These are phyloP conservation scores for Lecanicillium sp. DNA, from an alignment of 2,329 filamentous ascomycete species.

Conservation along the genomic window DNA sequence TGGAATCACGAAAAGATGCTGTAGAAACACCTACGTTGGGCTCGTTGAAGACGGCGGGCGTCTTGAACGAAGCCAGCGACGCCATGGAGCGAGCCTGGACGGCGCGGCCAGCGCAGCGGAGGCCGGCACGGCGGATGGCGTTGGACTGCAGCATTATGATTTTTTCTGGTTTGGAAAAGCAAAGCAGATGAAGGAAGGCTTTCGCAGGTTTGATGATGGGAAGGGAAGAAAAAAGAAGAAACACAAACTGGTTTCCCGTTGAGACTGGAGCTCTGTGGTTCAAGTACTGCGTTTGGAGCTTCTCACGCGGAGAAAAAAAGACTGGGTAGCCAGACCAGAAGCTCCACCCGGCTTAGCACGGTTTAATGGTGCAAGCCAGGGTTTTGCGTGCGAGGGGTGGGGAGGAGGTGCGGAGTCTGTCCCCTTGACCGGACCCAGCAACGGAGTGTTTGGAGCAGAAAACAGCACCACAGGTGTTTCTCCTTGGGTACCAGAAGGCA, in stretches of 20 bases:
- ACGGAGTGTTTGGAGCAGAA: too few species aligned
- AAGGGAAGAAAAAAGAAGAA: background rate
- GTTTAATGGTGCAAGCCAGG: conserved; percentile 13
- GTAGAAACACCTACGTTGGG: conserved; percentile 65
- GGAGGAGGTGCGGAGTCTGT: conserved; percentile 1
- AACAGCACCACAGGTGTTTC: too few species aligned
- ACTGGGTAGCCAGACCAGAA: background rate
- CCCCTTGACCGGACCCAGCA: too few species aligned
- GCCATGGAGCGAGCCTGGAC: conserved; percentile 29
- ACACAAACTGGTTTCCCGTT: too few species aligned
- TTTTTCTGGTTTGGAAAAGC: conserved; percentile 5
- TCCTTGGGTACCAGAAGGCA: too few species aligned
- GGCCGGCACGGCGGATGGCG: conserved; percentile 25
- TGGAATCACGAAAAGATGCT: background rate
- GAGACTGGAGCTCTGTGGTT: too few species aligned
- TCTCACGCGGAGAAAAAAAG: background rate
- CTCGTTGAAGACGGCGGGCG: conserved; percentile 83
- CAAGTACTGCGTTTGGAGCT: too few species aligned
- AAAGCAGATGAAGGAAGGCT: conserved; percentile 12
- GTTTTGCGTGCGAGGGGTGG: conserved; percentile 8
- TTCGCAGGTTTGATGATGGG: too few species aligned
- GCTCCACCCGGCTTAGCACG: conserved; percentile 21
- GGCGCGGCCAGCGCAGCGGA: conserved; percentile 20
- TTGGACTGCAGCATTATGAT: conserved; percentile 24
- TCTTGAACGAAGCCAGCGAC: conserved; percentile 76